Evolutionary conservation across 768 basidiomycete species (phyloP).

Genomic region (Chalciporus chontae): DNA sequence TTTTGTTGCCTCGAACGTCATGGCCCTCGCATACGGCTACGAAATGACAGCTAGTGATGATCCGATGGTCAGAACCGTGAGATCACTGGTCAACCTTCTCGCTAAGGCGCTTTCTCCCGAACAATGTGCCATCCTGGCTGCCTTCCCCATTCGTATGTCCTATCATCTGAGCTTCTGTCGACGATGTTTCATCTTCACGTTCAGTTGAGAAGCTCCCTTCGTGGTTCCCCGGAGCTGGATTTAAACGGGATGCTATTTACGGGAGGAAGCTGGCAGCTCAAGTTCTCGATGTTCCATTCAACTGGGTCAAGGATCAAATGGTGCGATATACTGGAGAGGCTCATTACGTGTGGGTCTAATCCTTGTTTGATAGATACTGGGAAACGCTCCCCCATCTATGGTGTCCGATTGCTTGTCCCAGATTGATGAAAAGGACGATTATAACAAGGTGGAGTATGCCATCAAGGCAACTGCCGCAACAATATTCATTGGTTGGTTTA

Average conservation of each 20-base stretch:
- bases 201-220: slow-evolving; percentile 21
- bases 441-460: slow-evolving; percentile 15
- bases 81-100: slow-evolving; percentile 17
- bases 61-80: slow-evolving; percentile 19
- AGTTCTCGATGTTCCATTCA: slow-evolving; percentile 23
- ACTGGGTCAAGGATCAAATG: slow-evolving; percentile 23
- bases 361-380: slow-evolving; percentile 6
- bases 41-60: slow-evolving; percentile 17
- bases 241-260: slow-evolving; percentile 17
- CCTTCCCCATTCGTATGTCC: slow-evolving; percentile 23
- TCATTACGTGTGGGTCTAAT: not conserved
- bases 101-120: slow-evolving; percentile 20
- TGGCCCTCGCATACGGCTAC: slow-evolving; percentile 27
- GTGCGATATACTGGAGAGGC: slow-evolving; percentile 3
- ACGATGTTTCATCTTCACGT: not conserved
- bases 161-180: not conserved
- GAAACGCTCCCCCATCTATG: slow-evolving; percentile 21
- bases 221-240: slow-evolving; percentile 23
- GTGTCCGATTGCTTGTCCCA: too few relatives aligned
- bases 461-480: slow-evolving; percentile 28
- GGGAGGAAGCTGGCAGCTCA: slow-evolving; percentile 12
- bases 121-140: slow-evolving; percentile 14
- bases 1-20: slow-evolving; percentile 24
- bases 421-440: slow-evolving; percentile 16
- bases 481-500: slow-evolving; percentile 18